Conservation (phyloP, 306 rosid genomes). For the Acacia crassicarpa region DNA sequence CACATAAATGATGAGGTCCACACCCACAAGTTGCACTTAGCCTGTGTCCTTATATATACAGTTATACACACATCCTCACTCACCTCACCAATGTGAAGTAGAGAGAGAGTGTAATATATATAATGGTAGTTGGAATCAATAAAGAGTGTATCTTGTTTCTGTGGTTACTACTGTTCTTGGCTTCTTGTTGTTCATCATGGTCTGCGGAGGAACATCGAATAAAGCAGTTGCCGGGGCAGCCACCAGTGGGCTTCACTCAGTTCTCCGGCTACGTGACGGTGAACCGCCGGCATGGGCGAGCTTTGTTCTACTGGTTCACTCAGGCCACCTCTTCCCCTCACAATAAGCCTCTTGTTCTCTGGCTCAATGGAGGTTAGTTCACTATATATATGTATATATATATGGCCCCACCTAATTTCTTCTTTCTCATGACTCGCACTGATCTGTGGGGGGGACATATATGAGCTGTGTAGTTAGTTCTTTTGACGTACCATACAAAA, state of each 20-base stretch:
- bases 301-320: constrained; percentile 85
- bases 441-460: background rate
- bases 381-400: background rate
- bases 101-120: background rate
- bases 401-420: background rate
- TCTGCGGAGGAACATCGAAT: background rate
- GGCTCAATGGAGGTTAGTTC: constrained; percentile 89
- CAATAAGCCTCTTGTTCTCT: constrained; percentile 78
- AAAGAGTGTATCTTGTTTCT: background rate
- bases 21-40: background rate
- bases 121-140: background rate
- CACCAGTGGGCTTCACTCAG: constrained; percentile 61
- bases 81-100: background rate
- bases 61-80: background rate
- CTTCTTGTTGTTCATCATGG: background rate
- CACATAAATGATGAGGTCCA: background rate
- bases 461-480: background rate
- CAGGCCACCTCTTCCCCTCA: constrained; percentile 47
- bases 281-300: constrained; percentile 60
- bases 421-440: background rate
- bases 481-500: background rate
- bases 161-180: background rate
- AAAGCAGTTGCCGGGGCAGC: constrained; percentile 62
- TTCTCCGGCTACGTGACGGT: constrained; percentile 81
- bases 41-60: background rate